Evolutionary conservation across 1,284 basidiomycete genomes (phyloP).

Genomic region (Testicularia cyperi): DNA sequence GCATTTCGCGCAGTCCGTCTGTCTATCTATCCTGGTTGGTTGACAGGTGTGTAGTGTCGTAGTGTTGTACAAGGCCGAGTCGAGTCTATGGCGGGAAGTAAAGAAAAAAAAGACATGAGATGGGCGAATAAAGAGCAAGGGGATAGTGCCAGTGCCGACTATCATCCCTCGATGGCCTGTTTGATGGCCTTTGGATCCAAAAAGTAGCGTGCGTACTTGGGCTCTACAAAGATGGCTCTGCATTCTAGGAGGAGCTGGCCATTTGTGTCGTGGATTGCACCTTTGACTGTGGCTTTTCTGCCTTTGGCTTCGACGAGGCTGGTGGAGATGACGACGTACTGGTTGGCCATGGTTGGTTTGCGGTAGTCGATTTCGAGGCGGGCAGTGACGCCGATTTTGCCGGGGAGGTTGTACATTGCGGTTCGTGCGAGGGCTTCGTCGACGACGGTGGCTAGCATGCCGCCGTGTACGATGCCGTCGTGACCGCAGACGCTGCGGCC

Average conservation of each 20-base stretch:
- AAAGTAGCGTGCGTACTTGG: slow-evolving; percentile 72
- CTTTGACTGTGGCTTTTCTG: slow-evolving; percentile 74
- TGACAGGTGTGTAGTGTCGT: too few relatives aligned
- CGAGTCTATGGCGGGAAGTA: too few relatives aligned
- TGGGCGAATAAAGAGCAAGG: too few relatives aligned
- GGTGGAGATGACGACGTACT: slow-evolving; percentile 69
- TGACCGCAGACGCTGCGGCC: slow-evolving; percentile 83
- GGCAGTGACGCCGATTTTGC: slow-evolving; percentile 90
- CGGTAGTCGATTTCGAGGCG: slow-evolving; percentile 59
- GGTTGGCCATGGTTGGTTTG: slow-evolving; percentile 59
- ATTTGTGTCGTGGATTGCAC: slow-evolving; percentile 73
- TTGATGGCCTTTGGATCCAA: slow-evolving; percentile 68
- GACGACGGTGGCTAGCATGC: slow-evolving; percentile 81
- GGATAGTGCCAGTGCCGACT: too few relatives aligned
- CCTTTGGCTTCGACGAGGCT: slow-evolving; percentile 70
- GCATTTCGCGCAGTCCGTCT: too few relatives aligned
- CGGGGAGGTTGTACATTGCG: slow-evolving; percentile 68
- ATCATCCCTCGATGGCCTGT: slow-evolving; percentile 63
- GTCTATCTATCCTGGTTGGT: too few relatives aligned
- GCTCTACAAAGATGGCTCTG: slow-evolving; percentile 76
- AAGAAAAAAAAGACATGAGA: not conserved
- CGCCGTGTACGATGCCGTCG: slow-evolving; percentile 91
- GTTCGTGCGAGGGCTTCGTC: slow-evolving; percentile 83
- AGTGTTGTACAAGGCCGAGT: too few relatives aligned
- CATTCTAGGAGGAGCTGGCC: slow-evolving; percentile 82